These are phyloP conservation scores for Proliferodiscus dingleyae DNA, from an alignment of 2,329 filamentous ascomycete species.

Conservation along the genomic window DNA sequence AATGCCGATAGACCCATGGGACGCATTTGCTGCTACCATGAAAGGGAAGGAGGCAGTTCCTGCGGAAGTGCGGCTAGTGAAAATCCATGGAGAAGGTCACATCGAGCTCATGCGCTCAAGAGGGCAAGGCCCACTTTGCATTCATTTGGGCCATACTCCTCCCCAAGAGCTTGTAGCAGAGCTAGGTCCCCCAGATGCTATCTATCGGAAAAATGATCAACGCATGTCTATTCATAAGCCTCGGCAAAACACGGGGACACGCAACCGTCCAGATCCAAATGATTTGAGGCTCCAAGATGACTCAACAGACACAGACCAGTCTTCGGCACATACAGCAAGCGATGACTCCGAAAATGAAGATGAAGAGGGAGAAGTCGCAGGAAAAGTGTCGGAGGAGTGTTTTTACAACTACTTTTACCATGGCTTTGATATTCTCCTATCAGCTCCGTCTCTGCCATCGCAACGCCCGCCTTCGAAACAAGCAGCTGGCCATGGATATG, in stretches of 20 bases:
- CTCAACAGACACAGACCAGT: slow-evolving; percentile 68
- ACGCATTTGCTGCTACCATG: slow-evolving; percentile 62
- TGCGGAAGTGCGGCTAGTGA: slow-evolving; percentile 80
- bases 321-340: slow-evolving; percentile 64
- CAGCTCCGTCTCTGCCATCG: slow-evolving; percentile 63
- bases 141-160: slow-evolving; percentile 79
- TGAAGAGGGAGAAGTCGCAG: slow-evolving; percentile 51
- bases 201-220: slow-evolving; percentile 87
- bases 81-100: slow-evolving; percentile 70
- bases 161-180: slow-evolving; percentile 89
- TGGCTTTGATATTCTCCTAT: slow-evolving; percentile 91
- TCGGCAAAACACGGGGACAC: slow-evolving; percentile 48
- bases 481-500: slow-evolving; percentile 20
- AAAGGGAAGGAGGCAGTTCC: slow-evolving; percentile 76
- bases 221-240: slow-evolving; percentile 80
- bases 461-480: slow-evolving; percentile 52
- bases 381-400: slow-evolving; percentile 62
- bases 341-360: slow-evolving; percentile 64
- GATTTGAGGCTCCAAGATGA: slow-evolving; percentile 42
- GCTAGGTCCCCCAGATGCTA: slow-evolving; percentile 87
- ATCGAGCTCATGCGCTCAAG: slow-evolving; percentile 73
- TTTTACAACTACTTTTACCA: slow-evolving; percentile 98
- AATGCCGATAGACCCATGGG: slow-evolving; percentile 66
- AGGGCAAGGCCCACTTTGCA: slow-evolving; percentile 61
- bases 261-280: slow-evolving; percentile 41